Evolutionary conservation across 192 early-diverging fungal genomes (phyloP), one percentile per base, ranked within the genome.

Genomic region (Chytriomyces sp.): DNA sequence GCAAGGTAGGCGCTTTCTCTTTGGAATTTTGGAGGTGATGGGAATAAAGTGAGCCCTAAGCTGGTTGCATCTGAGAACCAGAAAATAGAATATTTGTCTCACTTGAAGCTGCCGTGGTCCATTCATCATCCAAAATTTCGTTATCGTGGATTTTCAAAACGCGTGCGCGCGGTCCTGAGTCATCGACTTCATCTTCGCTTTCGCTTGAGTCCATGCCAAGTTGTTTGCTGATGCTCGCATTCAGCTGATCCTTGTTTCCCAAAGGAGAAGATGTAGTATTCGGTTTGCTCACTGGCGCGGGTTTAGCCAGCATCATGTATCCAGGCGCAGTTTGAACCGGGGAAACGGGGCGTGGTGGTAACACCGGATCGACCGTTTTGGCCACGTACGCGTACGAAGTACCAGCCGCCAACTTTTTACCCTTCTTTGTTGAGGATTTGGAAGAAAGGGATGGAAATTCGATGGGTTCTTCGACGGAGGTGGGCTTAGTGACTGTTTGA

Each of bases 1-100:
- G 73, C 13, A 75, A 24, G 18, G 73, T 75, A 3, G 73, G 73
- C 8, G 73, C 35, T 45, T 75, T 75, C 66, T 65, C 73, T 75
- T 49, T 49, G 48, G 7, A 23, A 23, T 4, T 26, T 16, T 13
- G n/a, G n/a, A n/a, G n/a, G n/a, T n/a, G n/a, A n/a, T n/a, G n/a
- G n/a, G n/a, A n/a, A n/a, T 0, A 0, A 50, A 64, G 62, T 64
- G n/a, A 8, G 63, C 63, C 18, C 8, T 13, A 64, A 26, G 63
- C 7, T 23, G 11, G 45, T 50, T 18, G 49, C 10, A 3, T 35
- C 46, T 68, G 11, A 16, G 11, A 10, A 13, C 0, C 18, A 2
- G n/a, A 69, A 69, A 11, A 67, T 11, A 16, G 45, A 69, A 26
- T 5, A 20, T 43, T 23, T 67, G 11, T 53, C 8, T 24, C 53